phyloP scores from a whole-genome alignment of 352 stramenopile genomes.

The Phytophthora boehmeriae region DNA sequence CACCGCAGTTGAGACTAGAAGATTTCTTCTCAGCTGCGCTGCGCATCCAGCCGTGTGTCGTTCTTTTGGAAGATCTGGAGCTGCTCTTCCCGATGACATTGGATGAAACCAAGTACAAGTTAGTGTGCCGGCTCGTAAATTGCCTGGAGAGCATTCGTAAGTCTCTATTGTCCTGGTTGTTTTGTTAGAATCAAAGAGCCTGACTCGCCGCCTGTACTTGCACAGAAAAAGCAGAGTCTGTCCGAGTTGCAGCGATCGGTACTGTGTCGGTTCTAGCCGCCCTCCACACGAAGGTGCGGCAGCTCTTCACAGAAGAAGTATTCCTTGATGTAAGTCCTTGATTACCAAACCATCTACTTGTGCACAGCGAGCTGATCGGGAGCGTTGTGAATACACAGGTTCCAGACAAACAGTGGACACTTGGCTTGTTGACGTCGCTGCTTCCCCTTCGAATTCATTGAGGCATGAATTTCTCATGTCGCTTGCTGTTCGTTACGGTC shows the following conservation, averaged over 20 bases:
- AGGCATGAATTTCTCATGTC: conserved; percentile 58
- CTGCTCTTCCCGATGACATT: conserved; percentile 72
- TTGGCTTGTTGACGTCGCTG: conserved; percentile 50
- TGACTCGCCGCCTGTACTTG: conserved; percentile 1
- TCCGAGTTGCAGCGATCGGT: conserved; percentile 63
- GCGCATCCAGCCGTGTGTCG: conserved; percentile 69
- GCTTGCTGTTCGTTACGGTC: conserved; percentile 74
- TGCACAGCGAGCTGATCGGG: neutral
- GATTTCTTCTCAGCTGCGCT: conserved; percentile 74
- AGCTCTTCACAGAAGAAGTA: conserved; percentile 82
- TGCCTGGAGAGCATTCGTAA: conserved; percentile 69
- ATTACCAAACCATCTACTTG: neutral
- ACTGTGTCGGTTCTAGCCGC: conserved; percentile 57
- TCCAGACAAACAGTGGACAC: conserved; percentile 63
- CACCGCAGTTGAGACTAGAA: conserved; percentile 56
- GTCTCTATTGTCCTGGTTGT: neutral
- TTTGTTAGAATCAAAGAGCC: neutral
- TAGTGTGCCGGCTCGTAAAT: conserved; percentile 63
- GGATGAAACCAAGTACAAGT: conserved; percentile 76
- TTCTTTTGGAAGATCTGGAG: conserved; percentile 80
- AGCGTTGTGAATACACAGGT: conserved; percentile 36
- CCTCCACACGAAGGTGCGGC: conserved; percentile 69
- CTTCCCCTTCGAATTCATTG: conserved; percentile 40
- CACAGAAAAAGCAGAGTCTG: conserved; percentile 33
- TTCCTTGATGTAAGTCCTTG: conserved; percentile 56